Base-by-base conservation (phyloP, 2,329 filamentous ascomycete species). In the Fusarium dimerum region DNA sequence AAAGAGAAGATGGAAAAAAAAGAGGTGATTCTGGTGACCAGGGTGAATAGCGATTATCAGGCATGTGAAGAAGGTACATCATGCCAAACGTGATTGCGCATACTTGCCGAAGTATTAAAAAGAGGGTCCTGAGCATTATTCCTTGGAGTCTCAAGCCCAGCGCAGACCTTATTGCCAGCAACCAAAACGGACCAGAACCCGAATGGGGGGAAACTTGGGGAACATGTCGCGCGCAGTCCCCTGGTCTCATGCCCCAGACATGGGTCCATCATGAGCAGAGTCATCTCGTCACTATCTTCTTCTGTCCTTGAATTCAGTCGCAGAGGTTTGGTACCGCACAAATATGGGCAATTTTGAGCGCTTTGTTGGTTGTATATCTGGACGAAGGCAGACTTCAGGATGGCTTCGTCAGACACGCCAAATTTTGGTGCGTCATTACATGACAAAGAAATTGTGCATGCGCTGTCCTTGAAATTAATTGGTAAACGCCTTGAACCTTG, bases 21-120 rank as follows among this genome's bases (percentile, higher is more conserved):
- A 36, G 9, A 36, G 32, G 5, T 36, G 32, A 36, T 36, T 36
- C 13, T 9, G 11, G 13, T 15, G 4, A 36, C 32, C 5, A 15
- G 32, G 32, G 17, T 30, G 43, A 49, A 47, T 42, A 50, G 53
- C 52, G 54, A 55, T 55, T 51, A 51, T 45, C 50, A 52, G 50
- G 54, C 60, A 65, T 65, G 62, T 62, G 62, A 63, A 44, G 40
- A 54, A 48, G 48, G 49, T 64, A 64, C 61, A 42, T 64, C 45
- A 36, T n/a, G 45, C 34, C 50, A 50, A 50, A 34, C 44, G 43
- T 50, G 45, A 47, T 53, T 55, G 55, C 45, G 51, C 51, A 48
- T 47, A 43, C 49, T 49, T 20, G 34, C 45, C 29, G 51, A 64
- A 63, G 61, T 64, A 64, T 56, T 57, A 48, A 45, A 48, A 45